Conservation (phyloP, 192 early-diverging fungal species). For the Ambispora gerdemannii region DNA sequence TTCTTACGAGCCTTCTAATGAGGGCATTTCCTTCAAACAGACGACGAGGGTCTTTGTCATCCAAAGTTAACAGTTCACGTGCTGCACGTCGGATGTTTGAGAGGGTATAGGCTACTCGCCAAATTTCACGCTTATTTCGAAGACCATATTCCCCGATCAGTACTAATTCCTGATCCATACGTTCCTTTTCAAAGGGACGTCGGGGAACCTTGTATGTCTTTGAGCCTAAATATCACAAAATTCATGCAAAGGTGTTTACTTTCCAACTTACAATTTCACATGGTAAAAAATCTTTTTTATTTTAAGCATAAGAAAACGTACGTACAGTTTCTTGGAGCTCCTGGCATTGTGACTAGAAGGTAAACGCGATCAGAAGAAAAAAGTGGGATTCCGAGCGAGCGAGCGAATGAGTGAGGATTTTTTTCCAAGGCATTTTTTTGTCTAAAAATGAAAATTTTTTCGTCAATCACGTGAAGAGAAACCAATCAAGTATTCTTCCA, state of each 20-base stretch:
- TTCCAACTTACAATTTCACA: neutral
- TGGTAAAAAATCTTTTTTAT: neutral
- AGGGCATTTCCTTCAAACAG: constrained; percentile 99
- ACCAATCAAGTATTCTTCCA: too few species aligned
- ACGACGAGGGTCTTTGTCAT: constrained; percentile 95
- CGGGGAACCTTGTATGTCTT: constrained; percentile 95
- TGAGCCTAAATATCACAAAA: constrained; percentile 42
- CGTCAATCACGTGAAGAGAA: neutral
- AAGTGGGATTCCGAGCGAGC: neutral
- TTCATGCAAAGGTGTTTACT: constrained; percentile 11
- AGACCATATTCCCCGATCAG: constrained; percentile 97
- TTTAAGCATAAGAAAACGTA: constrained; percentile 42
- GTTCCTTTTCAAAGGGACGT: constrained; percentile 93
- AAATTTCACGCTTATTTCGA: constrained; percentile 99
- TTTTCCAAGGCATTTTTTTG: neutral
- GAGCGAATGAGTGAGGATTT: neutral
- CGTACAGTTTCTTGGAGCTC: constrained; percentile 23
- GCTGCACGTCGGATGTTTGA: constrained; percentile 99
- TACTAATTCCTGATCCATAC: constrained; percentile 93
- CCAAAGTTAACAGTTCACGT: constrained; percentile 97
- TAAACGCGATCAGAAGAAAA: neutral
- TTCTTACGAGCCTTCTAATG: constrained; percentile 97
- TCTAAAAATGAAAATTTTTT: constrained; percentile 2
- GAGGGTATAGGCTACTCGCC: constrained; percentile 92
- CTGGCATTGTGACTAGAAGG: constrained; percentile 11